These are phyloP conservation scores for Aspergillus sergii DNA, from an alignment of 2,329 filamentous ascomycete genomes.

Conservation along the genomic window DNA sequence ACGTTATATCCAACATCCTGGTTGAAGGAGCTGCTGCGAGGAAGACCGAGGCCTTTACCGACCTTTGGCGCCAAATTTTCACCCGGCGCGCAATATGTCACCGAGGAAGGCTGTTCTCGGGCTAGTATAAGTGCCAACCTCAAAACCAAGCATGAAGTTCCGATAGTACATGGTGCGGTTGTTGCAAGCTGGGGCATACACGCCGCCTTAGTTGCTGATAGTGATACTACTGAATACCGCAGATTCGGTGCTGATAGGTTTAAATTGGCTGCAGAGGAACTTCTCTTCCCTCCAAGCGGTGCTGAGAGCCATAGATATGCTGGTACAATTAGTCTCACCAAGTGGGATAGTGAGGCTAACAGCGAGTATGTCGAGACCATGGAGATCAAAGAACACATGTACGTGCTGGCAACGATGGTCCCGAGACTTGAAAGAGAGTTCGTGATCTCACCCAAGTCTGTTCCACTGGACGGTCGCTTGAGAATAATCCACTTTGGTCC, in stretches of 20 bases:
- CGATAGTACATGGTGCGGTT: constrained; percentile 68
- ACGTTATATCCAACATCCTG: constrained; percentile 39
- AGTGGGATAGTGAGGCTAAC: constrained; percentile 22
- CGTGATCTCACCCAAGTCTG: constrained; percentile 73
- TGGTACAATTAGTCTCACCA: constrained; percentile 53
- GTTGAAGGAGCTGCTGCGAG: constrained; percentile 63
- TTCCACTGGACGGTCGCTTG: constrained; percentile 70
- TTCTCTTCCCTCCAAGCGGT: constrained; percentile 63
- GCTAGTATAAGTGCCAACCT: constrained; percentile 21
- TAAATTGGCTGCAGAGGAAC: constrained; percentile 77
- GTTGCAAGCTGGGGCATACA: constrained; percentile 92
- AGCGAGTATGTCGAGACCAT: constrained; percentile 34
- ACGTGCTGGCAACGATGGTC: constrained; percentile 75
- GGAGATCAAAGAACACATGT: constrained; percentile 63
- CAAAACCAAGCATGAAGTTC: constrained; percentile 32
- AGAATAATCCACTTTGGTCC: constrained; percentile 75
- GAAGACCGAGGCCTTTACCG: constrained; percentile 59
- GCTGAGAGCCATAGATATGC: constrained; percentile 58
- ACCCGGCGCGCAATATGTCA: constrained; percentile 52
- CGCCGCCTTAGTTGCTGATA: constrained; percentile 84
- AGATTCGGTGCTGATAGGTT: constrained; percentile 77
- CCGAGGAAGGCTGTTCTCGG: constrained; percentile 50
- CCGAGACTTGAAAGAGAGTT: constrained; percentile 82
- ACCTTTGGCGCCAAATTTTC: constrained; percentile 66
- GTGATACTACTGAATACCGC: constrained; percentile 80